These are phyloP conservation scores for Pythium sp. DNA, from an alignment of 352 stramenopile genomes.

Conservation along the genomic window DNA sequence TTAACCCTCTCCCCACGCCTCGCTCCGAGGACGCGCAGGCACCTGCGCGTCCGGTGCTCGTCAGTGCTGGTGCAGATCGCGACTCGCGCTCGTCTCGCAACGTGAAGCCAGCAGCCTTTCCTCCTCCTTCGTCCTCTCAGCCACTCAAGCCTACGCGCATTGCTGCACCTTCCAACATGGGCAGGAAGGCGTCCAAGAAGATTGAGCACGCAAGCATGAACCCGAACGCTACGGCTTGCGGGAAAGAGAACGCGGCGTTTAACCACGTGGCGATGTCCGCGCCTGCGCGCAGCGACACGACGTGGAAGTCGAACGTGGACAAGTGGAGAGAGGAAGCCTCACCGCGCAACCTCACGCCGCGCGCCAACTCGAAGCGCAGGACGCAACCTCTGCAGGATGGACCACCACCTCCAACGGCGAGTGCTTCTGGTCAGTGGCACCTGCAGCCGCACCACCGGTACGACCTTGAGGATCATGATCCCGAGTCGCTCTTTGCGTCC, in stretches of 20 bases:
- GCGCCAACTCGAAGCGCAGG: constrained; percentile 23
- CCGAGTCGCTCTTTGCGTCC: not conserved
- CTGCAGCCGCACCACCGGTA: constrained; percentile 15
- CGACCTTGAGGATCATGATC: constrained; percentile 19
- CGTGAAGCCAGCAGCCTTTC: not conserved
- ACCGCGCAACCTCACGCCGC: constrained; percentile 30
- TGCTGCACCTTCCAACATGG: constrained; percentile 2
- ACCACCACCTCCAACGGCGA: not conserved
- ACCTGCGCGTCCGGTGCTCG: not conserved
- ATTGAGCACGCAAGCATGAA: constrained; percentile 10
- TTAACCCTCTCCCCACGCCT: not conserved
- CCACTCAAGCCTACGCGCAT: constrained; percentile 4
- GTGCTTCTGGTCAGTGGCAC: constrained; percentile 4
- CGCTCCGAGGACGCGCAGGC: not conserved
- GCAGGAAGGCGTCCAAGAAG: constrained; percentile 22
- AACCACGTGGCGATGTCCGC: constrained; percentile 7
- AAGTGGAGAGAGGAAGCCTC: constrained; percentile 36
- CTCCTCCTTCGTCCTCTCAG: constrained; percentile 9
- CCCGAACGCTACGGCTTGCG: not conserved
- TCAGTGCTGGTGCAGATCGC: constrained; percentile 8
- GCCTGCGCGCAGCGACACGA: constrained; percentile 16
- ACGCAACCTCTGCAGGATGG: not conserved
- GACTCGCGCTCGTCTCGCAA: constrained; percentile 17
- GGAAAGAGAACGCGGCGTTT: constrained; percentile 9
- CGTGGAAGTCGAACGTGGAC: constrained; percentile 44